phyloP scores from a whole-genome alignment of 2,329 filamentous ascomycete species.

The Xylaria multiplex region DNA sequence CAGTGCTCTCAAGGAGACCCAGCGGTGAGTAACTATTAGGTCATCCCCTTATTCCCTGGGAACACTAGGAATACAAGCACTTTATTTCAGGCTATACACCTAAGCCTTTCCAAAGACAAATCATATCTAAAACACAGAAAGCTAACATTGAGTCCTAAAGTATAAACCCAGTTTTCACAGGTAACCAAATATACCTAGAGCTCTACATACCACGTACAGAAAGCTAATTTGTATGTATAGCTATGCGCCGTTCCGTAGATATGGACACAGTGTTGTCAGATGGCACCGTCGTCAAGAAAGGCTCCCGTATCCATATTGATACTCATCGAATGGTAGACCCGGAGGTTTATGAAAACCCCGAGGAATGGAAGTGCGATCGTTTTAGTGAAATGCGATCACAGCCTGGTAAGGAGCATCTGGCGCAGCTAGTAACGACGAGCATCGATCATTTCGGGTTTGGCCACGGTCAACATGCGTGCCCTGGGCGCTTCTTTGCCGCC shows the following conservation, averaged over 20 bases:
- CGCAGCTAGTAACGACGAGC: conserved; percentile 48
- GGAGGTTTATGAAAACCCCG: conserved; percentile 40
- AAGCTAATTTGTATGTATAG: conserved; percentile 28
- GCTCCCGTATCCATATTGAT: conserved; percentile 40
- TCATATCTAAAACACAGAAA: not conserved
- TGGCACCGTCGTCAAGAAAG: conserved; percentile 40
- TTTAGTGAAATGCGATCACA: conserved; percentile 40
- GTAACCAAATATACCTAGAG: conserved; percentile 33
- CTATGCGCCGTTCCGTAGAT: conserved; percentile 38
- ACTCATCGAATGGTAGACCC: conserved; percentile 41
- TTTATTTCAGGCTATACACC: not conserved
- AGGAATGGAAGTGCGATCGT: conserved; percentile 41
- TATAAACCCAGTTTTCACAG: conserved; percentile 41
- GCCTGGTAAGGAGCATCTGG: conserved; percentile 37
- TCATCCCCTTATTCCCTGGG: too few relatives aligned
- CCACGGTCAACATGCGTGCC: conserved; percentile 50
- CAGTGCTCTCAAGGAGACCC: conserved; percentile 52
- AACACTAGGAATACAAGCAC: not conserved
- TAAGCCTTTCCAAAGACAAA: not conserved
- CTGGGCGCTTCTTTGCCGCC: conserved; percentile 49
- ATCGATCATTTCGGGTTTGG: conserved; percentile 50
- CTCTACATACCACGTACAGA: not conserved
- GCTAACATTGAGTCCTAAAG: conserved; percentile 23
- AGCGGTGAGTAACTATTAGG: conserved; percentile 28
- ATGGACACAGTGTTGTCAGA: conserved; percentile 38